phyloP scores from a whole-genome alignment of 768 basidiomycete genomes.

The Candolleomyces eurysporus region DNA sequence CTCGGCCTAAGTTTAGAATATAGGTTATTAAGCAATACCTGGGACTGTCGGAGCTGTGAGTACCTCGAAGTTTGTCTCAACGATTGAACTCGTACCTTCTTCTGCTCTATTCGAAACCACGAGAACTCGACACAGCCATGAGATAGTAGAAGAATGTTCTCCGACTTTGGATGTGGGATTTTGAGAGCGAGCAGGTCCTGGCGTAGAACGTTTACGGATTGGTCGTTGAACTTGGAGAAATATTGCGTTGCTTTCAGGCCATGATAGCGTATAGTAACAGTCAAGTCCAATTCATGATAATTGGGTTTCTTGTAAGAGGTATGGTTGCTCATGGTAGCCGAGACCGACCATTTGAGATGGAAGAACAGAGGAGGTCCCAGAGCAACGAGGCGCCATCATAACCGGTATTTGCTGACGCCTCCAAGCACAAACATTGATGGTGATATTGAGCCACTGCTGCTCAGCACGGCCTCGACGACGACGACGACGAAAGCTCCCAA shows the following conservation, averaged over 20 bases:
- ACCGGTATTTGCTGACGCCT: too few relatives aligned
- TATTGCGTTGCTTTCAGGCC: constrained; percentile 35
- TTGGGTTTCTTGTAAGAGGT: constrained; percentile 2
- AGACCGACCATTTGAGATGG: not conserved
- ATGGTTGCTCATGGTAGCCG: not conserved
- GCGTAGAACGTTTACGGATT: constrained; percentile 25
- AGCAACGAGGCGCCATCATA: too few relatives aligned
- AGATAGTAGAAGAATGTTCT: constrained; percentile 29
- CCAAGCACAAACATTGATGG: too few relatives aligned
- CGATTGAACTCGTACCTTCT: constrained; percentile 18
- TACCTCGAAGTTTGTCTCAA: not conserved
- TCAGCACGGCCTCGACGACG: too few relatives aligned
- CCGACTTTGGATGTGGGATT: constrained; percentile 37
- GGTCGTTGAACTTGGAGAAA: constrained; percentile 26
- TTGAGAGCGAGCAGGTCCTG: constrained; percentile 35
- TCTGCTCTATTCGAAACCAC: constrained; percentile 19
- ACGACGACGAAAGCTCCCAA: too few relatives aligned
- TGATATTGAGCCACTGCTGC: too few relatives aligned
- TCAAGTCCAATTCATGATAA: constrained; percentile 13
- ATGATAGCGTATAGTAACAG: constrained; percentile 31
- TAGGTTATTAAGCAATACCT: constrained; percentile 22
- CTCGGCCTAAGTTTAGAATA: constrained; percentile 9
- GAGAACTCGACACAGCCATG: constrained; percentile 29
- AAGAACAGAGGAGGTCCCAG: too few relatives aligned
- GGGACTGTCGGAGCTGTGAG: not conserved